phyloP scores from a whole-genome alignment of 495 filamentous ascomycete genomes.

The Podospora didyma region DNA sequence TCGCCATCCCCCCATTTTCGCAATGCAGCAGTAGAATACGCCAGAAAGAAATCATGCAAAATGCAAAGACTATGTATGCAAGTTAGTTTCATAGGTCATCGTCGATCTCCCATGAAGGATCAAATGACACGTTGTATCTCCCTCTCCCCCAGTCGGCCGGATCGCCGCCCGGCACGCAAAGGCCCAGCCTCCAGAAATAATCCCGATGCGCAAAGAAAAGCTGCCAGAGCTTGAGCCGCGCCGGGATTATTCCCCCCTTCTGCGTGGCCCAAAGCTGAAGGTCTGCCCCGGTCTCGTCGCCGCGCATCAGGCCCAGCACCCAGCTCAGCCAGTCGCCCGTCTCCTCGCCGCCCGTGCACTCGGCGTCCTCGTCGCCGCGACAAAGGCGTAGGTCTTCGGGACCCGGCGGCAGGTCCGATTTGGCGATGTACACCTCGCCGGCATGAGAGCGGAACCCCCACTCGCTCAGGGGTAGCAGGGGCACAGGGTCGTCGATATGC shows the following conservation, averaged over 20 bases:
- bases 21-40: no score
- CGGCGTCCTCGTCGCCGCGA: constrained; percentile 61
- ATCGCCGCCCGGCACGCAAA: constrained; percentile 85
- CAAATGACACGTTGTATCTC: constrained; percentile 27
- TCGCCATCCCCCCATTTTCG: no score
- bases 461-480: constrained; percentile 75
- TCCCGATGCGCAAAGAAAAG: constrained; percentile 93
- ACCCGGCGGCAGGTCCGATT: constrained; percentile 60
- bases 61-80: no score
- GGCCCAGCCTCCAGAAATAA: constrained; percentile 90
- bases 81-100: constrained; percentile 12
- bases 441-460: constrained; percentile 86
- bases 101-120: background rate
- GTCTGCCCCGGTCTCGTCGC: constrained; percentile 14
- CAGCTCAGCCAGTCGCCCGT: constrained; percentile 22
- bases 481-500: constrained; percentile 82
- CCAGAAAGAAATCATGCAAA: no score
- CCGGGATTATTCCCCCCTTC: constrained; percentile 43
- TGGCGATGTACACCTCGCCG: constrained; percentile 82
- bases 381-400: constrained; percentile 67
- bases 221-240: constrained; percentile 74
- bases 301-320: constrained; percentile 10
- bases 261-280: constrained; percentile 12
- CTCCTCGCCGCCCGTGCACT: constrained; percentile 62
- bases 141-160: constrained; percentile 60